Evolutionary conservation across 75 land plant genomes (phyloP), one percentile per base, ranked within the genome.

Genomic region (Pseudotsuga menziesii): DNA sequence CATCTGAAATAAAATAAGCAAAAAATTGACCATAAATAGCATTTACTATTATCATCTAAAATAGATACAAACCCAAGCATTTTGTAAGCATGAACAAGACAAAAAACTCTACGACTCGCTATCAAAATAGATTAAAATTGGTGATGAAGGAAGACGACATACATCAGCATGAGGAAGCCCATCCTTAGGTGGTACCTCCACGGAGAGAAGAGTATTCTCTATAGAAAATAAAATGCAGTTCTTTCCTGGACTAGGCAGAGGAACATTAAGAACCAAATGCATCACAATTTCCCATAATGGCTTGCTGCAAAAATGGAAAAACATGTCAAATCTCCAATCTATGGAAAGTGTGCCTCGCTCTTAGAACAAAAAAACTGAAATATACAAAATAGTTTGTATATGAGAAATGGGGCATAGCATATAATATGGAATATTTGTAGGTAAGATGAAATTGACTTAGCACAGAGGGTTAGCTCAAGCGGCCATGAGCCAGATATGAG

Each of bases 111-210:
- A 60, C 36, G 16, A 19, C 25, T 55, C 11, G 19, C 76, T 22
- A 69, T 36, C 22, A 73, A 78, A 56, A 44, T n/a, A 72, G 13
- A 36, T 13, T 7, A 79, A 66, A 54, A 29, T 70, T 13, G 29
- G 61, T 58, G 26, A 35, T 26, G 56, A 62, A 41, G 48, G 26
- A 44, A 62, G 71, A 14, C 36, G 12, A 67, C 88, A 57, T 86
- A 94, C 99, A 90, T 96, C 99, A 76, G 94, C 97, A 85, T 94
- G 94, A 64, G 99, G 99, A 63, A 96, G 86, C 12, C 91, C 91
- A 62, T 90, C 97, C 71, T 91, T 90, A 67, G 93, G 88, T 5
- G 99, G 99, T 76, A 87, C 89, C 71, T 92, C 91, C 39, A 94
- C 91, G 58, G 88, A 85, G 71, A 96, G 88, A 20, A 94, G 87